Percentiles rank a stretch among this genome's conserved stretches.
Evolutionary conservation across 202 grass and related monocot genomes (phyloP).

Genomic region (Miscanthus sacchariflorus): DNA sequence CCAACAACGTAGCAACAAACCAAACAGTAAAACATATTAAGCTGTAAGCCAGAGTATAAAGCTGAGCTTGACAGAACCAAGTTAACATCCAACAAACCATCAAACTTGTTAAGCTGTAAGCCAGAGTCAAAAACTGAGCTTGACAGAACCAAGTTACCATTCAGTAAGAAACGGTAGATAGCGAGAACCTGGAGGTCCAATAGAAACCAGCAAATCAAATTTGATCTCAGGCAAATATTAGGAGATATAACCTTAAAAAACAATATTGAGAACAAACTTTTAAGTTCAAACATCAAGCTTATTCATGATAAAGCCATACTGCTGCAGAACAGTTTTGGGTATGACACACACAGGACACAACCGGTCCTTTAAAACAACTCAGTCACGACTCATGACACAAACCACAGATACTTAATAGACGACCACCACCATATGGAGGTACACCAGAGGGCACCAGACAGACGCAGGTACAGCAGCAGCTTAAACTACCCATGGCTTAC

Average conservation of each 20-base stretch:
- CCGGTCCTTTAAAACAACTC: not conserved
- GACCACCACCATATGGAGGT: not conserved
- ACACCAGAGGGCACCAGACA: not conserved
- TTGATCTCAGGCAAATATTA: not conserved
- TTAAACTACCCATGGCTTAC: not conserved
- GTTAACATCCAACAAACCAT: no score
- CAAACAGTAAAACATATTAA: no score
- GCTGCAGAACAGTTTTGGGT: not conserved
- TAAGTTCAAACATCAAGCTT: not conserved
- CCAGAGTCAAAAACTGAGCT: no score
- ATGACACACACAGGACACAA: not conserved
- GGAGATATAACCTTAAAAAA: not conserved
- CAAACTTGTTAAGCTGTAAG: no score
- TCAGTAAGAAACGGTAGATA: no score
- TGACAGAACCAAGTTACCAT: no score
- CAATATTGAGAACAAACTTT: not conserved
- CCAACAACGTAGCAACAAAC: no score
- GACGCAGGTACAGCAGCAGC: constrained; percentile 22
- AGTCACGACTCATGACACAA: not conserved
- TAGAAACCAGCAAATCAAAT: no score
- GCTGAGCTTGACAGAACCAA: no score
- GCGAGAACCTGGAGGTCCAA: no score
- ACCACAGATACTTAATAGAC: not conserved
- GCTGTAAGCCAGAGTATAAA: no score
- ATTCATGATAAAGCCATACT: not conserved